Conservation (phyloP, 2,329 filamentous ascomycete species). For the Fusarium chaquense region DNA sequence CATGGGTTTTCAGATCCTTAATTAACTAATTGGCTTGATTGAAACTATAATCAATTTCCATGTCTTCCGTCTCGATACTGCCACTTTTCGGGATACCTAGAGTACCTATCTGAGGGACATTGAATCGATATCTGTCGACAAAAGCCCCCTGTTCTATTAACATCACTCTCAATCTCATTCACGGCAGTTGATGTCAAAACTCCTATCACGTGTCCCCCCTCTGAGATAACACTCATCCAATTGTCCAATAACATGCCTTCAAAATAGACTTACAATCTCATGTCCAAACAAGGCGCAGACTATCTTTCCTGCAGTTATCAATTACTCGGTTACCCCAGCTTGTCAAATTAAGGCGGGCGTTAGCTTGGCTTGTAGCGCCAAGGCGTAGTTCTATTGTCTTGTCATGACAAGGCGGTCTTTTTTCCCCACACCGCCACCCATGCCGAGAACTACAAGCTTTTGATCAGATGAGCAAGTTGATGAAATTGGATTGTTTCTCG, state of each 20-base stretch:
- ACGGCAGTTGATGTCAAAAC: neutral
- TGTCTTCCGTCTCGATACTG: neutral
- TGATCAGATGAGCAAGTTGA: conserved; percentile 21
- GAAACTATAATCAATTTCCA: neutral
- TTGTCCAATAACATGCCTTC: conserved; percentile 1
- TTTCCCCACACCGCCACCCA: conserved; percentile 28
- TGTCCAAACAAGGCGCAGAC: conserved; percentile 19
- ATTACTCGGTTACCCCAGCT: conserved; percentile 23
- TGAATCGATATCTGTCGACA: neutral
- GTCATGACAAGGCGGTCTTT: conserved; percentile 36
- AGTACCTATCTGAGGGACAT: neutral
- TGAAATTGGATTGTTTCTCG: neutral
- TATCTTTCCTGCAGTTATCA: neutral
- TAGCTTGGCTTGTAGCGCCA: conserved; percentile 38
- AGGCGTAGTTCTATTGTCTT: conserved; percentile 29
- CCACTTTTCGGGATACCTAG: neutral
- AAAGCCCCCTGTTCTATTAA: neutral
- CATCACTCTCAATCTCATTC: too few species aligned
- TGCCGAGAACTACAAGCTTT: neutral
- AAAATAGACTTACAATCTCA: neutral
- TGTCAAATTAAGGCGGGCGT: conserved; percentile 37
- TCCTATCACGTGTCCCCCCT: conserved; percentile 4
- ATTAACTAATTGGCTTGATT: neutral
- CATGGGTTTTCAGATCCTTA: neutral
- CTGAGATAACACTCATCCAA: neutral